Evolutionary conservation across 1,284 basidiomycete genomes (phyloP).

Genomic region (Cystobasidium pallidum): DNA sequence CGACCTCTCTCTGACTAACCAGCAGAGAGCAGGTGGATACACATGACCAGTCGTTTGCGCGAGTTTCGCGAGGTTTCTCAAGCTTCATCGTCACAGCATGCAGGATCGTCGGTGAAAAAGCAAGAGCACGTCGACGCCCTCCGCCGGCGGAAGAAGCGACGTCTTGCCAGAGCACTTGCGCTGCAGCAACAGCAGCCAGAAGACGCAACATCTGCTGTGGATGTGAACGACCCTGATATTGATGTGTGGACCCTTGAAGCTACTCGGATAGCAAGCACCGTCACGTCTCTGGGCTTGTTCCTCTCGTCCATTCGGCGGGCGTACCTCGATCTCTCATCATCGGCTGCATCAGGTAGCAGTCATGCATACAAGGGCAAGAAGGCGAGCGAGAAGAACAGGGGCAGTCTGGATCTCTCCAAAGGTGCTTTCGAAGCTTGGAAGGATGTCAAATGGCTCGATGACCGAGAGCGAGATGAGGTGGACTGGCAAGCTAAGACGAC

Average conservation of each 20-base stretch:
- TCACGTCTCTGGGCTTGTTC: constrained; percentile 70
- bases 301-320: constrained; percentile 70
- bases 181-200: constrained; percentile 19
- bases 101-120: constrained; percentile 7
- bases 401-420: constrained; percentile 35
- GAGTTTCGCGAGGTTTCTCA: constrained; percentile 26
- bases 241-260: constrained; percentile 34
- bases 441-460: constrained; percentile 71
- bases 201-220: constrained; percentile 1
- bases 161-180: constrained; percentile 20
- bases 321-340: constrained; percentile 68
- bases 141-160: constrained; percentile 18
- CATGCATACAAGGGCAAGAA: constrained; percentile 30
- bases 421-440: constrained; percentile 62
- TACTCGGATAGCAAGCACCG: constrained; percentile 11
- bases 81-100: neutral
- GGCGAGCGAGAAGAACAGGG: constrained; percentile 24
- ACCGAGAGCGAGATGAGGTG: constrained; percentile 86
- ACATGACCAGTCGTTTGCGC: constrained; percentile 17
- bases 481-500: constrained; percentile 84
- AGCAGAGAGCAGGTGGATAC: neutral
- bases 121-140: constrained; percentile 27
- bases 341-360: constrained; percentile 23
- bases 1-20: neutral
- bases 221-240: constrained; percentile 38